These are phyloP conservation scores for Meyerozyma carpophila DNA, from an alignment of 1,139 yeast genomes.

Conservation along the genomic window DNA sequence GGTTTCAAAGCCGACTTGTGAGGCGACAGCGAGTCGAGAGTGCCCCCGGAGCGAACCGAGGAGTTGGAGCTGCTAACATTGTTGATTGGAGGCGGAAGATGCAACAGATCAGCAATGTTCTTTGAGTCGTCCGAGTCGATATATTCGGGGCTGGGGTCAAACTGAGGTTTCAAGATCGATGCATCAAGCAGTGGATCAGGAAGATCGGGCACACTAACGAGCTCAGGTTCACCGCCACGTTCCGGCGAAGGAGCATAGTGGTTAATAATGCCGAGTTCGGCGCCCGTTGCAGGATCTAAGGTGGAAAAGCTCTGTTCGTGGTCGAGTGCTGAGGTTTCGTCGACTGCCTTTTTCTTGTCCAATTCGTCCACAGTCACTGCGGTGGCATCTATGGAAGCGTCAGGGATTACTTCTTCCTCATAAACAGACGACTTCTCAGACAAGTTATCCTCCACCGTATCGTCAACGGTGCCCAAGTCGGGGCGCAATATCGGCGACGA, in stretches of 20 bases:
- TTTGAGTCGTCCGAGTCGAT: slow-evolving; percentile 5
- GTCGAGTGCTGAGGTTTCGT: slow-evolving; percentile 6
- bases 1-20: slow-evolving; percentile 23
- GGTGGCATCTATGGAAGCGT: slow-evolving; percentile 14
- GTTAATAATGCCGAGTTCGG: slow-evolving; percentile 19
- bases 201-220: slow-evolving; percentile 12
- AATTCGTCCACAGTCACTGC: slow-evolving; percentile 21
- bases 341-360: slow-evolving; percentile 13
- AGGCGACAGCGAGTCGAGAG: slow-evolving; percentile 19
- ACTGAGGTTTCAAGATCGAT: slow-evolving; percentile 24
- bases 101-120: slow-evolving; percentile 11
- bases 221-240: slow-evolving; percentile 9
- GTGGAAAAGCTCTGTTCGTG: background rate
- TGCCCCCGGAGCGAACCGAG: slow-evolving; percentile 24
- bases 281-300: background rate
- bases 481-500: slow-evolving; percentile 8
- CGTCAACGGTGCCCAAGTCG: slow-evolving; percentile 8
- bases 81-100: slow-evolving; percentile 11
- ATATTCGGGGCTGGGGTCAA: slow-evolving; percentile 15
- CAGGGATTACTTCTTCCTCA: slow-evolving; percentile 2
- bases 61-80: slow-evolving; percentile 21
- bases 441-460: slow-evolving; percentile 4
- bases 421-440: slow-evolving; percentile 5
- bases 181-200: slow-evolving; percentile 15
- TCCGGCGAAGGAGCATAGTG: slow-evolving; percentile 12